Evolutionary conservation across 129 eudicot species (phyloP).

Genomic region (Centrapalus pauciflorus): DNA sequence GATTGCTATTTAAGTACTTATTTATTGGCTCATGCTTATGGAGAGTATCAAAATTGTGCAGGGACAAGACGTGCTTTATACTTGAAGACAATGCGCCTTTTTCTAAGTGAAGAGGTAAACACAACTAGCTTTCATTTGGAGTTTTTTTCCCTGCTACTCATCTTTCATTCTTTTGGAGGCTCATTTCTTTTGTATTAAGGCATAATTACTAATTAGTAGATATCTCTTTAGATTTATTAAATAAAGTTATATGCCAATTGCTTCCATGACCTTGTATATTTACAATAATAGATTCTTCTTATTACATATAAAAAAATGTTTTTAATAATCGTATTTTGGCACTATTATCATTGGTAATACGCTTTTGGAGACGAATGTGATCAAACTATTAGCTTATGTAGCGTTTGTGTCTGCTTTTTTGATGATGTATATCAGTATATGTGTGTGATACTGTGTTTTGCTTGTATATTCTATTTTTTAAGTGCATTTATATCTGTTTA

Average conservation of each 20-base stretch:
- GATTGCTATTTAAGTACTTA: not conserved
- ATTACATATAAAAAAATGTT: too few relatives aligned
- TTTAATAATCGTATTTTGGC: too few relatives aligned
- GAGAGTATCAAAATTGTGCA: constrained; percentile 20
- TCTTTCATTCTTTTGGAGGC: not conserved
- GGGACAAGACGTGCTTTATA: constrained; percentile 62
- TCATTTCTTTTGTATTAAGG: not conserved
- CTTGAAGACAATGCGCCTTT: constrained; percentile 52
- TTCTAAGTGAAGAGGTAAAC: constrained; percentile 63
- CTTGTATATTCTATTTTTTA: not conserved
- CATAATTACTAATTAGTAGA: not conserved
- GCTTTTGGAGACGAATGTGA: not conserved
- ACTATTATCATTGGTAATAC: not conserved
- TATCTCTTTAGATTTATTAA: not conserved
- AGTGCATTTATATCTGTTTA: not conserved
- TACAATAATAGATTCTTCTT: not conserved
- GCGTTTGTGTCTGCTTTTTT: too few relatives aligned
- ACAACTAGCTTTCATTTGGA: not conserved
- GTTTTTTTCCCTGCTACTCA: not conserved
- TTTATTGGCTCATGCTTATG: not conserved
- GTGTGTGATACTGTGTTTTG: not conserved
- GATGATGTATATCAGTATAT: too few relatives aligned
- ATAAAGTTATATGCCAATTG: not conserved
- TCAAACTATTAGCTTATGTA: not conserved
- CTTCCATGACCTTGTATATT: not conserved